These are phyloP conservation scores for Irpex sp. DNA, from an alignment of 1,284 basidiomycete genomes.

Conservation along the genomic window DNA sequence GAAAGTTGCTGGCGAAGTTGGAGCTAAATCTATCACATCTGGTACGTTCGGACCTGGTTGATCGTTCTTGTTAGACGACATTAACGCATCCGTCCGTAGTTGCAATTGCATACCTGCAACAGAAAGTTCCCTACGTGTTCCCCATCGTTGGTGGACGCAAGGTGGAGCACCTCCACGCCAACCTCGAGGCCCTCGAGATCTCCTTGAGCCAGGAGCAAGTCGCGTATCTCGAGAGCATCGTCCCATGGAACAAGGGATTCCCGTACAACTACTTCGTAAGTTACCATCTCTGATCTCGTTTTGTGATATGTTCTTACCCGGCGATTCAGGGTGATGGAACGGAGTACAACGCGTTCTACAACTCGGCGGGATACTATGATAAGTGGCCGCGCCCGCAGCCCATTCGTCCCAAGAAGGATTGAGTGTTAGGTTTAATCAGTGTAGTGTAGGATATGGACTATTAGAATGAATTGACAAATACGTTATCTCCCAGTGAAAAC, in stretches of 20 bases:
- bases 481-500: not conserved
- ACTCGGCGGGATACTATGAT: conserved; percentile 15
- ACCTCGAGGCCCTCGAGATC: conserved; percentile 21
- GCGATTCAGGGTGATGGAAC: conserved; percentile 16
- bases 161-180: conserved; percentile 21
- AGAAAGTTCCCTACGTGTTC: conserved; percentile 22
- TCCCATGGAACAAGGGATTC: conserved; percentile 20
- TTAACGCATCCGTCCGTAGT: conserved; percentile 7
- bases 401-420: conserved; percentile 13
- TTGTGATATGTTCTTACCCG: not conserved
- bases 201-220: conserved; percentile 19
- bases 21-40: conserved; percentile 4
- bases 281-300: not conserved
- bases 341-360: conserved; percentile 11
- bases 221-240: conserved; percentile 15
- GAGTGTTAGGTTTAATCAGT: not conserved
- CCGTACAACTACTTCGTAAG: conserved; percentile 10
- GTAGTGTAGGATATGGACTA: too few relatives aligned
- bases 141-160: conserved; percentile 25
- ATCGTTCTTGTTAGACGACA: not conserved
- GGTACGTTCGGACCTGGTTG: not conserved
- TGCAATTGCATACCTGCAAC: conserved; percentile 23
- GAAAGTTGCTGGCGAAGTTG: conserved; percentile 4
- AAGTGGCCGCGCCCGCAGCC: conserved; percentile 16
- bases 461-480: too few relatives aligned